Conservation (phyloP, 306 rosid genomes). For the Medicago ruthenica region DNA sequence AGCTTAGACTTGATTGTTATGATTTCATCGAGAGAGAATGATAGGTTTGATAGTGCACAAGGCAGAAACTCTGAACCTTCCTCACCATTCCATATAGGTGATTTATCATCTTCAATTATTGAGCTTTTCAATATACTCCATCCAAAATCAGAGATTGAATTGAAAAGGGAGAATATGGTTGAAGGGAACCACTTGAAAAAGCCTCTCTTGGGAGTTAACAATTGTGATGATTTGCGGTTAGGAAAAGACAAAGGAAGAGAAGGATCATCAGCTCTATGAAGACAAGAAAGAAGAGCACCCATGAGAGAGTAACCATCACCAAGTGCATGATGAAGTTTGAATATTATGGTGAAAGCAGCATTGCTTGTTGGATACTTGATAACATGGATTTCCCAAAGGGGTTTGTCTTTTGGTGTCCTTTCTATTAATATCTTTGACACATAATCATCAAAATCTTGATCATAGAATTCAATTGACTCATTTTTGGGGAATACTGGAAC, state of each 20-base stretch:
- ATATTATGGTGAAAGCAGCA: constrained; percentile 51
- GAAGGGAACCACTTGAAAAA: constrained; percentile 27
- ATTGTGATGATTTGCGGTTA: constrained; percentile 3
- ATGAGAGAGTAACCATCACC: constrained; percentile 70
- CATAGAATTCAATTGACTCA: constrained; percentile 40
- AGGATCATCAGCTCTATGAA: constrained; percentile 60
- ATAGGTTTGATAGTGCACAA: constrained; percentile 39
- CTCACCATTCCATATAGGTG: constrained; percentile 57
- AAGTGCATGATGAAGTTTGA: constrained; percentile 69
- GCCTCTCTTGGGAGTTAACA: background rate
- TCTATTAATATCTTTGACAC: constrained; percentile 43
- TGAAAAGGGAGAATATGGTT: constrained; percentile 16
- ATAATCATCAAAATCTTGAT: constrained; percentile 51
- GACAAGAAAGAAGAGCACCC: constrained; percentile 67
- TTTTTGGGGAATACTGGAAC: constrained; percentile 49
- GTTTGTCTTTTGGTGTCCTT: constrained; percentile 44
- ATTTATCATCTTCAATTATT: constrained; percentile 51
- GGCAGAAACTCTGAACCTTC: constrained; percentile 45
- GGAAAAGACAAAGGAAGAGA: constrained; percentile 69
- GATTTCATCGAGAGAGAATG: constrained; percentile 51
- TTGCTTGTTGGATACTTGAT: constrained; percentile 60
- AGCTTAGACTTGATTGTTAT: constrained; percentile 58
- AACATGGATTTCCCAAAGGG: constrained; percentile 65
- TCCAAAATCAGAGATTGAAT: constrained; percentile 49
- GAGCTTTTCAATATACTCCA: constrained; percentile 45